Base-by-base conservation (phyloP, 495 filamentous ascomycete species). In the Chaetomium tenue region DNA sequence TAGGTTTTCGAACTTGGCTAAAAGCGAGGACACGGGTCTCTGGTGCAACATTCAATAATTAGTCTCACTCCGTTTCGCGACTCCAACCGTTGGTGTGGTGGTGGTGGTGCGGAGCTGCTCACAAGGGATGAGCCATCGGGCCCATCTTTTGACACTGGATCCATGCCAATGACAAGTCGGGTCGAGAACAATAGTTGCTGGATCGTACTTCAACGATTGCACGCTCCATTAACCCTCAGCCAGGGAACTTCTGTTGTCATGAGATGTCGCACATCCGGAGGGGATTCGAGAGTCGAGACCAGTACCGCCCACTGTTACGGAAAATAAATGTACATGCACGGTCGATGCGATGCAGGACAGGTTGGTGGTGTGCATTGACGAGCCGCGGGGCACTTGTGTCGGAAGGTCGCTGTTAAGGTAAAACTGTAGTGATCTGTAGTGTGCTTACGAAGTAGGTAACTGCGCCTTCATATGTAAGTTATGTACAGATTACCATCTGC, bases 1-100 rank as follows among this genome's bases (percentile, higher is more conserved):
- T 74, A 96, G 87, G 63, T 89, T 89, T 81, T 98, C 94, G 71
- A 98, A 98, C 72, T 93, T 89, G 48, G 92, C 94, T 54, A 91
- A 84, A 39, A 98, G 81, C 52, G 93, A 96, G 48, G 94, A 98
- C 28, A 98, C 94, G 0, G 94, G 91, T 80, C 84, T 83, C 83
- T 85, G 63, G n/a, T 15, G n/a, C 26, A 55, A 40, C 26, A 46
- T 25, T 42, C 25, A 70, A 37, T 33, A 40, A 67, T 78, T 58
- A 80, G 72, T 59, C 22, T 52, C 30, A 22, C 6, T 7, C 28
- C 1, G 23, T 22, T 25, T 20, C 46, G 15, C 25, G 15, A 40
- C 15, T n/a, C 11, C n/a, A 39, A 18, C 12, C 6, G 23, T 23
- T 23, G 22, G 6, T 8, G 0, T 23, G 2, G 48, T 25, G 6